Evolutionary conservation across 306 rosid genomes (phyloP), one percentile per base, ranked within the genome.

Genomic region (Ammopiptanthus mongolicus): DNA sequence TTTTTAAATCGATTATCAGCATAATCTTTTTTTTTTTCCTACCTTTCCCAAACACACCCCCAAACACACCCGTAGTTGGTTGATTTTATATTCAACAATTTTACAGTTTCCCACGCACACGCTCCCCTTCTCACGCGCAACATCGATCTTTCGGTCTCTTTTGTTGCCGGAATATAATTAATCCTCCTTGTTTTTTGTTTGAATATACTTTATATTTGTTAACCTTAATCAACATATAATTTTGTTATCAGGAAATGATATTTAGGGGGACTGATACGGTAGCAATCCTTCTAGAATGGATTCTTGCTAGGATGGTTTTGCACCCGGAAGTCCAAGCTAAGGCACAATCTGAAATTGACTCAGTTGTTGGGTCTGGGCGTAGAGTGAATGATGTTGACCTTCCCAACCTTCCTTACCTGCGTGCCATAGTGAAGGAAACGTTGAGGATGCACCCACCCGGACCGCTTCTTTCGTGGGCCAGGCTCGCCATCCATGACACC

Each of bases 401-500:
- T 67, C 84, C 84, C 0, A 85, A 85, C n/a, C 90, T 92, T n/a
- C 86, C 78, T 10, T 92, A 88, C 61, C 83, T 92, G 19, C 81
- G 72, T 6, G 93, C 83, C 85, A 82, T 92, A 13, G 96, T 92
- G 53, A 92, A 90, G 71, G 97, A 92, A 84, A 79, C 91, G 31
- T 65, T 92, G n/a, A 84, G 97, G 79, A 73, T 87, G 85, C 97
- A 92, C 82, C 94, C 97, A 8, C 97, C 97, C 0, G 97, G 97
- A 0, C 97, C 97, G 0, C 92, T 92, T 6, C 87, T 92, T 14
- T 92, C 96, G 0, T 92, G 97, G 97, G 97, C 97, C 1, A 67
- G 97, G 39, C 90, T 88, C 0, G 87, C 97, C 36, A 70, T 90
- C 58, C 86, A 87, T 0, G 97, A 90, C 83, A 84, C 91, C 33